A percentile compares a stretch with the other conserved stretches of the same genome.
These are phyloP conservation scores for Verticillium klebahnii DNA, from an alignment of 2,329 filamentous ascomycete species.

Conservation along the genomic window DNA sequence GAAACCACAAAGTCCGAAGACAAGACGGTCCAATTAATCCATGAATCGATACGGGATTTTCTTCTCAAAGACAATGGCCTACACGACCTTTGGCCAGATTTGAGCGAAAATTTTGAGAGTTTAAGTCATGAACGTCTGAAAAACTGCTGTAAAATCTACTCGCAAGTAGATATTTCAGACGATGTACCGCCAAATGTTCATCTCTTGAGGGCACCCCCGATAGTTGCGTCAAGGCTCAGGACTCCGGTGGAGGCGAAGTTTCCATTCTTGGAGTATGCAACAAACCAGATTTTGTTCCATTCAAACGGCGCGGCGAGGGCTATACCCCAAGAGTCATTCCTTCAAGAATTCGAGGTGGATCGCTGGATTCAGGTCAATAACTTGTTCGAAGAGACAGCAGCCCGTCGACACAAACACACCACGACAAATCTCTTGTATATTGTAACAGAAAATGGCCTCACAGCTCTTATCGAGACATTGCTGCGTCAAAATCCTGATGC, in stretches of 20 bases:
- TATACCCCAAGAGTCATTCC: not conserved
- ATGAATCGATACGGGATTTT: conserved; percentile 46
- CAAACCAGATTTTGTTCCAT: conserved; percentile 33
- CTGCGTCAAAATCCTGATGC: not conserved
- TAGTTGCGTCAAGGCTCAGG: no score
- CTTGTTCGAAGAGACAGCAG: not conserved
- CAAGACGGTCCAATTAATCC: conserved; percentile 42
- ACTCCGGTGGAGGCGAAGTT: conserved; percentile 15
- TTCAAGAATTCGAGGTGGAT: not conserved
- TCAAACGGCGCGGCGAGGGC: conserved; percentile 25
- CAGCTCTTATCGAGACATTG: no score
- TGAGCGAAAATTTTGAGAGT: conserved; percentile 22
- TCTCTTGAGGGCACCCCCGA: no score
- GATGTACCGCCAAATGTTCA: no score
- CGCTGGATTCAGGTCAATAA: not conserved
- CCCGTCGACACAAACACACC: not conserved
- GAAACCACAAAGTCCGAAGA: conserved; percentile 23
- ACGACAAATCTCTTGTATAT: not conserved
- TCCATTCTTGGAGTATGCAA: conserved; percentile 43
- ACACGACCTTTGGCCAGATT: conserved; percentile 15
- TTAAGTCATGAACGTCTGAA: conserved; percentile 23
- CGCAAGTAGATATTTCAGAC: no score
- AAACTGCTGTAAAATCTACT: no score
- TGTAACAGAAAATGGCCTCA: not conserved
- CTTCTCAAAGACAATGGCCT: conserved; percentile 32